A percentile compares a stretch with the other conserved stretches of the same genome.
Evolutionary conservation across 1,139 yeast species (phyloP).

Genomic region (Suhomyces chickasaworum): DNA sequence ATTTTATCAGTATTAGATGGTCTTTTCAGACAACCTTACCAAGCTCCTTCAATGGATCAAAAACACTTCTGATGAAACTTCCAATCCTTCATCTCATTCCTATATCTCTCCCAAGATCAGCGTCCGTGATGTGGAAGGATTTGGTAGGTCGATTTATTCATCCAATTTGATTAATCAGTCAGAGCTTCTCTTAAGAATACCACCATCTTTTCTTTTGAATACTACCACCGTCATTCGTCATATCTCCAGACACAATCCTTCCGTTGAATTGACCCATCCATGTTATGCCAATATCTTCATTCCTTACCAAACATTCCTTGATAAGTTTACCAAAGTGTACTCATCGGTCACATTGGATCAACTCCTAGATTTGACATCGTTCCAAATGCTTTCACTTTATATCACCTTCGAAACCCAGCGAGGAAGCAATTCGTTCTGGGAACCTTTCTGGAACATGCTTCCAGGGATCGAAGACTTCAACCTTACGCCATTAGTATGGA

Average conservation of each 20-base stretch:
- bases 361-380: constrained; percentile 41
- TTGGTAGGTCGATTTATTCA: constrained; percentile 70
- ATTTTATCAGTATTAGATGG: constrained; percentile 1
- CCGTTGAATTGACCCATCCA: constrained; percentile 23
- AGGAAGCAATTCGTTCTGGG: constrained; percentile 54
- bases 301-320: constrained; percentile 19
- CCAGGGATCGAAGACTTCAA: constrained; percentile 54
- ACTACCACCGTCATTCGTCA: constrained; percentile 54
- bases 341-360: constrained; percentile 29
- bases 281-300: constrained; percentile 26
- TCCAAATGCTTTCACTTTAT: constrained; percentile 52
- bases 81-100: constrained; percentile 25
- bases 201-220: constrained; percentile 62
- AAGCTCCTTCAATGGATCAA: constrained; percentile 28
- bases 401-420: constrained; percentile 49
- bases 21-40: constrained; percentile 4
- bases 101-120: constrained; percentile 34
- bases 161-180: constrained; percentile 32
- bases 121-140: constrained; percentile 30
- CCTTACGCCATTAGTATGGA: constrained; percentile 57
- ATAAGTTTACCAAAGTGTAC: constrained; percentile 35
- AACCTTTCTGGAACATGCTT: constrained; percentile 60
- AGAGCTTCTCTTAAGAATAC: constrained; percentile 55
- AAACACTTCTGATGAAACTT: constrained; percentile 25
- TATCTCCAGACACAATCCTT: constrained; percentile 28